phyloP scores from a whole-genome alignment of 2,329 filamentous ascomycete species.

The Calonectria fujianensis region DNA sequence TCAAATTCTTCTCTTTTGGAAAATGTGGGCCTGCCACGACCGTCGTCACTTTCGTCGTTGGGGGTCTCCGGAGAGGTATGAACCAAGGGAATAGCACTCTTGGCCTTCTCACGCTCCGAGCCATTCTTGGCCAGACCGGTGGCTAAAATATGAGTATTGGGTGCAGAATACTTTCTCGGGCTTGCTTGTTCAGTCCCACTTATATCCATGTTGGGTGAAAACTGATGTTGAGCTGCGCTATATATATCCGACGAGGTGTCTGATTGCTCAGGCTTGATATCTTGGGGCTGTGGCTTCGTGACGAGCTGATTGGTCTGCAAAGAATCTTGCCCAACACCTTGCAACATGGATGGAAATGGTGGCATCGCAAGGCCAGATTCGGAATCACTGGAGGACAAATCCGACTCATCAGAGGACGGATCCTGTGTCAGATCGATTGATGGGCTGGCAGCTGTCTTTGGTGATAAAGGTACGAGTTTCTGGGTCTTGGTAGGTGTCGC shows the following conservation, averaged over 20 bases:
- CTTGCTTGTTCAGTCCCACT: neutral
- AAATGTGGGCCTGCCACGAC: neutral
- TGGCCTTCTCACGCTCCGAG: neutral
- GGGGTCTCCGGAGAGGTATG: neutral
- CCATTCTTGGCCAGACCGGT: neutral
- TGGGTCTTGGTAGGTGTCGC: neutral
- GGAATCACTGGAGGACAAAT: constrained; percentile 1
- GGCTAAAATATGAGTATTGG: neutral
- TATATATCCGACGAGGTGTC: neutral
- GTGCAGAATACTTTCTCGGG: neutral
- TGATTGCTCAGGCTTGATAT: constrained; percentile 12
- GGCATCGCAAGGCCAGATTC: neutral
- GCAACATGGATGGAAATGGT: neutral
- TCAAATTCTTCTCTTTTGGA: neutral
- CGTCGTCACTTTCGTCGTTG: neutral
- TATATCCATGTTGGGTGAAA: neutral
- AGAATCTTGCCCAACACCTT: neutral
- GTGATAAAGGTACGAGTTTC: neutral
- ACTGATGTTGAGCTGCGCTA: neutral
- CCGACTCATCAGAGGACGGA: neutral
- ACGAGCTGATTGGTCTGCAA: neutral
- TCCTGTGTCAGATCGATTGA: constrained; percentile 1
- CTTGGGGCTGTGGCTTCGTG: neutral
- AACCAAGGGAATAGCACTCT: neutral
- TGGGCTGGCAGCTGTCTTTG: neutral